Base-by-base conservation (phyloP, 1,284 basidiomycete genomes). In the Trichosporon faecale region DNA sequence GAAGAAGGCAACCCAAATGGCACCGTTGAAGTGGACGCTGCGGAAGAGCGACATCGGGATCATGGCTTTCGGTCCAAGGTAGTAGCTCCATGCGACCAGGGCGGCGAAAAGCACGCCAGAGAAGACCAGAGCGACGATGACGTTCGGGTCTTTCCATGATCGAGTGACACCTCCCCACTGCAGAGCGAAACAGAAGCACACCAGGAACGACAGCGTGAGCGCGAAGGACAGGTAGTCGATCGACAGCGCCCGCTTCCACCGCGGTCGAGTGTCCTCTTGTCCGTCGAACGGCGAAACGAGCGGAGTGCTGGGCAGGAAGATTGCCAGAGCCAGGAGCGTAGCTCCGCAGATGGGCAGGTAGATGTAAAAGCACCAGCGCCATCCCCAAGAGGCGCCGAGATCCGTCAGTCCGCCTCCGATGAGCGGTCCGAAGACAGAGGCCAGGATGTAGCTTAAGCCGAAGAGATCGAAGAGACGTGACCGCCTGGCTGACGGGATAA, bases 291-390 rank as follows among this genome's bases (percentile, higher is more conserved):
- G 69, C 7, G 68, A 67, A 3, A 78, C 68, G 35, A 66, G 61
- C 9, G 61, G 68, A 16, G 70, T 65, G 16, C 33, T 40, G 5
- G 76, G 76, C 7, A 76, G 66, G 23, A 71, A 69, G 21, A 76
- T 27, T 2, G 71, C 40, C 3, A 75, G 66, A 27, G 76, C 67
- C 1, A 66, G 55, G 12, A 75, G 66, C 0, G 73, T 72, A 11
- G 74, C 60, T 2, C 72, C 74, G 23, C 76, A 74, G 37, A 76
- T 75, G 7, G 70, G 71, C n/a, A 74, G 67, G 25, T 74, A 74
- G 66, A 77, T 70, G 67, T 77, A 77, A 66, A 77, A 77, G 66
- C 76, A 77, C 76, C 76, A 78, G 63, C 76, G 66, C 76, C 98
- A 76, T 74, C 18, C 75, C 74, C 25, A 66, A 18, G 6, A 27